Evolutionary conservation across 495 filamentous ascomycete genomes (phyloP).

Genomic region (Podospora tetraspora): DNA sequence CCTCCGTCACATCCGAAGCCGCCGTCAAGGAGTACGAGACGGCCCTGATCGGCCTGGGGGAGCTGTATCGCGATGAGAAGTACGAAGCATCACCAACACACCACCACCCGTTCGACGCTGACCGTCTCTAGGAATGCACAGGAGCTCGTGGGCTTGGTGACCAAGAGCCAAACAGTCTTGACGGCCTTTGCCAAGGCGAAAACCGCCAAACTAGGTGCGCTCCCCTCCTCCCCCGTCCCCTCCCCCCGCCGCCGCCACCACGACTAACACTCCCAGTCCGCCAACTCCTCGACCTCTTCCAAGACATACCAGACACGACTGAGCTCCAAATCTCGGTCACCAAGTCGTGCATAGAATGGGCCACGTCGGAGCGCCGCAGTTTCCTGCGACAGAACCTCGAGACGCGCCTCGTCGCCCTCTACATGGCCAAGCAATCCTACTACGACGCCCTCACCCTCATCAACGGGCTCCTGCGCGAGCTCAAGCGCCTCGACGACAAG

Average conservation of each 20-base stretch:
- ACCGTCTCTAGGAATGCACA: conserved; percentile 56
- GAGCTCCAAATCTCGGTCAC: conserved; percentile 91
- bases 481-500: conserved; percentile 98
- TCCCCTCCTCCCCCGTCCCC: background rate
- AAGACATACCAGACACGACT: conserved; percentile 83
- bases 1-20: conserved; percentile 71
- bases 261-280: conserved; percentile 59
- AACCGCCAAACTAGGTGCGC: conserved; percentile 91
- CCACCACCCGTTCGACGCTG: background rate
- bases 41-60: conserved; percentile 76
- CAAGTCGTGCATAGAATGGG: conserved; percentile 99
- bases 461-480: conserved; percentile 87
- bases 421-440: conserved; percentile 94
- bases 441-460: conserved; percentile 95
- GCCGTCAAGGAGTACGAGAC: conserved; percentile 84
- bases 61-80: conserved; percentile 88
- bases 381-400: conserved; percentile 98
- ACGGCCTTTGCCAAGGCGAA: conserved; percentile 98
- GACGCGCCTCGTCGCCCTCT: conserved; percentile 85
- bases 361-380: conserved; percentile 80
- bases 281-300: conserved; percentile 93
- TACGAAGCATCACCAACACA: conserved; percentile 22
- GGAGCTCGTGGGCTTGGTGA: conserved; percentile 87
- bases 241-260: background rate
- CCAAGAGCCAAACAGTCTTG: conserved; percentile 80